Evolutionary conservation across 441 rosid species (phyloP).

Genomic region (Aquilaria agallochum): DNA sequence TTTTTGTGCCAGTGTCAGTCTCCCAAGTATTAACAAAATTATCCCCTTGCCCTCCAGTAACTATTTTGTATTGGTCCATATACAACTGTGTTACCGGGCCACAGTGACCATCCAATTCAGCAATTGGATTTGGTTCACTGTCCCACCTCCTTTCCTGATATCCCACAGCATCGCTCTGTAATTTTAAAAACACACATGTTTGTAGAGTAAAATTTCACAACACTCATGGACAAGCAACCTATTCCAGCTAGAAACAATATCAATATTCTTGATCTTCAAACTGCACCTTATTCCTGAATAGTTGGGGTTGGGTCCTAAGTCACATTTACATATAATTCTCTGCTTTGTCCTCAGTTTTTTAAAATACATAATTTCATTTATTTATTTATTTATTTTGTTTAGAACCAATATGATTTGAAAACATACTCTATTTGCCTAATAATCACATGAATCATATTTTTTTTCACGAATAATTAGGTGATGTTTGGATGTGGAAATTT

Average conservation of each 20-base stretch:
- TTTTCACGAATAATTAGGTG: no score
- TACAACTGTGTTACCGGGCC: slow-evolving; percentile 42
- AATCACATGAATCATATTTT: no score
- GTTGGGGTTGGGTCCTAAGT: no score
- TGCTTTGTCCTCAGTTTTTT: no score
- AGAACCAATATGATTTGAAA: no score
- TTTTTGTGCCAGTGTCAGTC: slow-evolving; percentile 34
- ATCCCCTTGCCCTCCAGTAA: slow-evolving; percentile 46
- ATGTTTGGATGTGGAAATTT: no score
- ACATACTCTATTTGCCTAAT: no score
- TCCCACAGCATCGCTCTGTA: slow-evolving; percentile 71
- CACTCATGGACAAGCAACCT: not conserved
- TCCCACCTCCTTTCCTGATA: slow-evolving; percentile 39
- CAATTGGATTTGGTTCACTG: slow-evolving; percentile 28
- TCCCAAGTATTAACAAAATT: slow-evolving; percentile 44
- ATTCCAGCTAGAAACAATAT: not conserved
- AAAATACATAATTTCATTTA: no score
- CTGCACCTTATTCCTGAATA: no score
- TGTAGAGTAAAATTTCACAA: not conserved
- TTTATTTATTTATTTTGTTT: no score
- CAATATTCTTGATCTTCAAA: not conserved
- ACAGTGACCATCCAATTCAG: slow-evolving; percentile 33
- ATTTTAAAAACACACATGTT: slow-evolving; percentile 9
- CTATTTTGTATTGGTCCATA: slow-evolving; percentile 61
- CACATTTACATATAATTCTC: no score